A percentile compares a stretch with the other conserved stretches of the same genome.
phyloP scores from a whole-genome alignment of 2,329 filamentous ascomycete genomes.

The Aspergillus neotritici region DNA sequence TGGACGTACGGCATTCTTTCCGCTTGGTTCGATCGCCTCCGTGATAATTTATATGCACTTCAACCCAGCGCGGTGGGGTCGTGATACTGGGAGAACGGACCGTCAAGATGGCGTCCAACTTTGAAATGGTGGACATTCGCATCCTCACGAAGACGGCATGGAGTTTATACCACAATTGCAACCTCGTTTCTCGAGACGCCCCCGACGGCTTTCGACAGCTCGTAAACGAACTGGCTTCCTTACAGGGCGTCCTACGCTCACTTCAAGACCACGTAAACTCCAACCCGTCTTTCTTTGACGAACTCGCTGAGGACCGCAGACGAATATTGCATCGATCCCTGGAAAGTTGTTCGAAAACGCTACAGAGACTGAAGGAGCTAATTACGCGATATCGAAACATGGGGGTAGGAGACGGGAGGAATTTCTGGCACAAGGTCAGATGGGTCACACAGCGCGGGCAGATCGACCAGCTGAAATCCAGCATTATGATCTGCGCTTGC shows the following conservation, averaged over 20 bases:
- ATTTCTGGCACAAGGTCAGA: constrained; percentile 25
- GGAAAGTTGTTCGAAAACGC: constrained; percentile 17
- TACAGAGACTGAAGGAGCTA: constrained; percentile 21
- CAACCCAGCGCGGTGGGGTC: too few species aligned
- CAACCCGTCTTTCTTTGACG: constrained; percentile 18
- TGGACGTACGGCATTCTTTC: too few species aligned
- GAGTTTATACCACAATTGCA: constrained; percentile 26
- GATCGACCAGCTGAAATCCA: constrained; percentile 24
- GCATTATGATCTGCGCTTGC: constrained; percentile 25
- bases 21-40: too few species aligned
- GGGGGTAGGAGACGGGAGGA: constrained; percentile 17
- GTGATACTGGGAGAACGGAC: too few species aligned
- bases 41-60: too few species aligned
- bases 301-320: constrained; percentile 19
- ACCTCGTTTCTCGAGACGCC: constrained; percentile 20
- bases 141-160: constrained; percentile 21
- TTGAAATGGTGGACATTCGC: constrained; percentile 19
- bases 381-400: constrained; percentile 18
- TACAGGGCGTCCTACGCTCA: constrained; percentile 21
- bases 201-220: constrained; percentile 27
- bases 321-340: constrained; percentile 21
- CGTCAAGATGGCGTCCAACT: constrained; percentile 16
- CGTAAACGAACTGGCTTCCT: constrained; percentile 21
- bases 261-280: constrained; percentile 22
- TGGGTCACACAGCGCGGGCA: constrained; percentile 24